A percentile compares a stretch with the other conserved stretches of the same genome.
These are phyloP conservation scores for Echites panduratus DNA, from an alignment of 257 asterid species.

Conservation along the genomic window DNA sequence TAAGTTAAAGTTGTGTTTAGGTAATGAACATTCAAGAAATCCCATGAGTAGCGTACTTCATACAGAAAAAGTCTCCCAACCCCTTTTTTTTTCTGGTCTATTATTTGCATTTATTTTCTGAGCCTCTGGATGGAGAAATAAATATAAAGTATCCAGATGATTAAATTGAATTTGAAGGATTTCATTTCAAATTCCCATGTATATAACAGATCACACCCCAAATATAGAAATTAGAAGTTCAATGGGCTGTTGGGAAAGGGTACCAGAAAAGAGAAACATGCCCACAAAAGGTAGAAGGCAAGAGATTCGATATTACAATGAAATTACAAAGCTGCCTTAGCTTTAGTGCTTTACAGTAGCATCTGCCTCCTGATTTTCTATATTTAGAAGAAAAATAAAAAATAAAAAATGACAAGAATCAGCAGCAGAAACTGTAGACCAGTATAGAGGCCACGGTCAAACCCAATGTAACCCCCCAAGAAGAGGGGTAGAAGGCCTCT, in stretches of 20 bases:
- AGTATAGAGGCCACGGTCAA: conserved; percentile 8
- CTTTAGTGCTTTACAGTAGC: conserved; percentile 27
- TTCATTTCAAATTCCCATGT: background rate
- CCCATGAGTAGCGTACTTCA: no score
- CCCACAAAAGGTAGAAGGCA: background rate
- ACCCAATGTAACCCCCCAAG: conserved; percentile 1
- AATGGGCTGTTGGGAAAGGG: background rate
- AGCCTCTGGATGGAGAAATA: background rate
- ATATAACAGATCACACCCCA: background rate
- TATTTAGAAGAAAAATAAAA: conserved; percentile 14
- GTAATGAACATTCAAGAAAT: no score
- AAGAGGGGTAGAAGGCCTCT: conserved; percentile 11
- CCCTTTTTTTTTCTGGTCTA: no score
- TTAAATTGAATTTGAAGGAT: background rate
- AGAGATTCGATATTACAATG: conserved; percentile 17
- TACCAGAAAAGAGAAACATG: no score
- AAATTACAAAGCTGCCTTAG: conserved; percentile 28
- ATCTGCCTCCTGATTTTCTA: conserved; percentile 25
- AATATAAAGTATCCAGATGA: background rate
- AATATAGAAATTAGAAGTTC: background rate
- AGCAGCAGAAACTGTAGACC: conserved; percentile 10
- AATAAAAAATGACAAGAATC: conserved; percentile 26
- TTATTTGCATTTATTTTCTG: background rate
- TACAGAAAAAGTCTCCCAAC: no score
- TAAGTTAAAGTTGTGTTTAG: no score